These are phyloP conservation scores for Vitis rupestris DNA, from an alignment of 164 flowering plant species.

Conservation along the genomic window DNA sequence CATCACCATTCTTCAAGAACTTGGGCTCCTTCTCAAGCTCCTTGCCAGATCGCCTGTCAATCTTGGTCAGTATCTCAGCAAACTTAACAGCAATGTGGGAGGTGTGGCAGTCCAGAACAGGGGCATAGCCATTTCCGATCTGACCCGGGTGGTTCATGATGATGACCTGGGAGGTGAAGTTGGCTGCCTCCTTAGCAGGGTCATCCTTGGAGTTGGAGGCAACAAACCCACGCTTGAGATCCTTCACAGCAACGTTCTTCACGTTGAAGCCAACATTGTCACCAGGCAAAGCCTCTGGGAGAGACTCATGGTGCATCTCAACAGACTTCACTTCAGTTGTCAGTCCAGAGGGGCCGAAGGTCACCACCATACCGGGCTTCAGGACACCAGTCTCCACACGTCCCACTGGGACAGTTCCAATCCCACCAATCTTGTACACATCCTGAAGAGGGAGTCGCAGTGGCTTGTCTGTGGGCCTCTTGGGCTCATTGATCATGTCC, in stretches of 20 bases:
- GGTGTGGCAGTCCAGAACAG: constrained; percentile 41
- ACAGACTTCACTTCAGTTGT: constrained; percentile 43
- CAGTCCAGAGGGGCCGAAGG: constrained; percentile 37
- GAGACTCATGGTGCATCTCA: constrained; percentile 41
- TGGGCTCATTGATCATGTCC: constrained; percentile 36
- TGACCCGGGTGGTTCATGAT: constrained; percentile 45
- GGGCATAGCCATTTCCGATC: constrained; percentile 40
- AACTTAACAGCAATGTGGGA: constrained; percentile 49
- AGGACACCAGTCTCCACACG: constrained; percentile 36
- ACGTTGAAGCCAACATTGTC: constrained; percentile 42
- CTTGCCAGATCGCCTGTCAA: constrained; percentile 49
- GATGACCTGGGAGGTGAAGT: constrained; percentile 44
- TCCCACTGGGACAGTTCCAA: constrained; percentile 45
- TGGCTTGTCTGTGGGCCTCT: constrained; percentile 48
- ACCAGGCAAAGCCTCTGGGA: constrained; percentile 34
- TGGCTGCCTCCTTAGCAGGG: constrained; percentile 42
- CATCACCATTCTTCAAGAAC: constrained; percentile 44
- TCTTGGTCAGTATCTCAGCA: constrained; percentile 43
- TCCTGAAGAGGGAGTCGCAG: constrained; percentile 37
- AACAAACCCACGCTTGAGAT: constrained; percentile 39
- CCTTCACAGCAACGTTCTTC: constrained; percentile 39
- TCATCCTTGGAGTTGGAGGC: constrained; percentile 46
- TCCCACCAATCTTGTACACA: constrained; percentile 46
- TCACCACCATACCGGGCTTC: constrained; percentile 43
- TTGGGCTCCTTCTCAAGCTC: constrained; percentile 41